Base-by-base conservation (phyloP, 768 basidiomycete species). In the Gymnopilus dilepis region DNA sequence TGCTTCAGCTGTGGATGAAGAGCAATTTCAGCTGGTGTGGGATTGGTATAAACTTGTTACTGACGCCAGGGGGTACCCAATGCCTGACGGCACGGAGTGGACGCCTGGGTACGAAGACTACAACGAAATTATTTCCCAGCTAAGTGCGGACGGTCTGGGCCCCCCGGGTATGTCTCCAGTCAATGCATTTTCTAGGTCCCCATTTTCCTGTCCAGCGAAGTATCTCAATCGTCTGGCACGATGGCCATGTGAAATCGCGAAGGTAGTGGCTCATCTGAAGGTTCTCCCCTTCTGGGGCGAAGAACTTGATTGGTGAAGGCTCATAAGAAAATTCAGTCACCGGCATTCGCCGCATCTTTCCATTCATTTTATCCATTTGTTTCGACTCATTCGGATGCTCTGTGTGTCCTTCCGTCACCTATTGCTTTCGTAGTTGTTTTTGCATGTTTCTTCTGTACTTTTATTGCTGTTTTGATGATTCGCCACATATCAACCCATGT, bases 241-340 rank as follows among this genome's bases (percentile, higher is more conserved):
- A 24, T 63, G 62, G 62, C 62, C 62, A 15, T 63, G 57, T 3
- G 61, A 63, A 30, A 52, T 63, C 6, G 57, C 50, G 5, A 63
- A 63, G 38, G 61, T 54, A 38, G 52, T 58, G 38, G 19, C 26
- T 1, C 42, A 54, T 9, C 57, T 63, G 28, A 55, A 63, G 24
- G 9, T 38, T 5, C 61, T 58, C 42, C 48, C 56, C 12, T 63
- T 63, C 30, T 63, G 56, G 56, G 21, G 54, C 17, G 31, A 63
- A 33, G 57, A 63, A 7, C 51, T 61, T 22, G 40, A 28, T 17
- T 60, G 59, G 34, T 48, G 30, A 58, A n/a, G n/a, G n/a, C n/a
- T n/a, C n/a, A n/a, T n/a, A n/a, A n/a, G n/a, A n/a, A n/a, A n/a
- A n/a, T n/a, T n/a, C n/a, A n/a, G n/a, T n/a, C n/a, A n/a, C n/a